phyloP scores from a whole-genome alignment of 2,329 filamentous ascomycete species.

The Cyclaneusma minus region DNA sequence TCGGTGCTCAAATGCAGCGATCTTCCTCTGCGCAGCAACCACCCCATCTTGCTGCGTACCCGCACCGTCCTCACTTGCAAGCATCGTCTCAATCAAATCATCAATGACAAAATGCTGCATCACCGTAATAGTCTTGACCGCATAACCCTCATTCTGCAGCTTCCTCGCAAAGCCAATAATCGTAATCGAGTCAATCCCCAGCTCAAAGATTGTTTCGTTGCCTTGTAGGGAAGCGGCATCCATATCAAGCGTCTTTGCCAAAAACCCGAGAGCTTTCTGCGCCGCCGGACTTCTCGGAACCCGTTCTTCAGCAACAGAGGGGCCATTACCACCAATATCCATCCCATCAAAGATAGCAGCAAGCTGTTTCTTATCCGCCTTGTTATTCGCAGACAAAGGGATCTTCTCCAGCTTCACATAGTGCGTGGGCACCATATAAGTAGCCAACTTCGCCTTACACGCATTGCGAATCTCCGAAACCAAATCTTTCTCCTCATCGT shows the following conservation, averaged over 20 bases:
- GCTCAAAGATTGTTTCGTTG: constrained; percentile 60
- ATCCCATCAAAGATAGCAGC: constrained; percentile 49
- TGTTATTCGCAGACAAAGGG: constrained; percentile 79
- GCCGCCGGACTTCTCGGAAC: constrained; percentile 32
- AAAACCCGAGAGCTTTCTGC: constrained; percentile 30
- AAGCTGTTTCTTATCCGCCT: constrained; percentile 61
- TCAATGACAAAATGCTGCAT: constrained; percentile 43
- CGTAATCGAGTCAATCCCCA: constrained; percentile 80
- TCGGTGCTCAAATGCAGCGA: constrained; percentile 23
- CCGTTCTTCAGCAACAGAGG: constrained; percentile 44
- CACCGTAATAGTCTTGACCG: constrained; percentile 47
- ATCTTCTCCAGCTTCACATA: constrained; percentile 57
- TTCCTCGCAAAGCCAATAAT: constrained; percentile 52
- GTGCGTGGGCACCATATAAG: constrained; percentile 85
- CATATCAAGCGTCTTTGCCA: constrained; percentile 25
- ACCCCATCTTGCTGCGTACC: constrained; percentile 6
- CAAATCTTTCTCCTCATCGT: constrained; percentile 21
- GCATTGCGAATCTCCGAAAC: constrained; percentile 34
- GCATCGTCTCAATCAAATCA: constrained; percentile 24
- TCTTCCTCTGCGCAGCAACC: constrained; percentile 21
- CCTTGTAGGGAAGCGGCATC: constrained; percentile 28
- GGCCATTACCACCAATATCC: no score
- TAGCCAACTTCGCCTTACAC: constrained; percentile 57
- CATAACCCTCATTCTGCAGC: constrained; percentile 48
- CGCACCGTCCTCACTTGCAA: constrained; percentile 3